Percentiles rank a stretch among this genome's conserved stretches.
phyloP scores from a whole-genome alignment of 2,329 filamentous ascomycete species.

The Colletotrichum musae region DNA sequence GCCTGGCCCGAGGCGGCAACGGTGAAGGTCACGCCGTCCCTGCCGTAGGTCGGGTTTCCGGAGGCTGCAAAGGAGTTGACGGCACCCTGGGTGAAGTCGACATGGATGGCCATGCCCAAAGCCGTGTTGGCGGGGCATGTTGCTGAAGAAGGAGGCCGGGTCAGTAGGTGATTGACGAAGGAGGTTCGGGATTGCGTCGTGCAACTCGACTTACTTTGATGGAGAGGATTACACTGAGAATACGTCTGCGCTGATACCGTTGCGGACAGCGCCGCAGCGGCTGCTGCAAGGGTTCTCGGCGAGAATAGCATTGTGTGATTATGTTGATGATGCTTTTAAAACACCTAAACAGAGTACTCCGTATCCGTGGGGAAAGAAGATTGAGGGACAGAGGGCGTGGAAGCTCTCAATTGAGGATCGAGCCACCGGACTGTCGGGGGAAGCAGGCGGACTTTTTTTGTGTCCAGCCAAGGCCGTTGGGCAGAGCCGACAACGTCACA shows the following conservation, averaged over 20 bases:
- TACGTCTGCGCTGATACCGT: slow-evolving; percentile 55
- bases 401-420: slow-evolving; percentile 25
- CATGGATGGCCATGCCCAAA: slow-evolving; percentile 83
- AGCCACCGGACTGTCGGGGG: slow-evolving; percentile 8
- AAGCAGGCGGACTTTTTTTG: too few species aligned
- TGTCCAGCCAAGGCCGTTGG: slow-evolving; percentile 16
- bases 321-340: neutral
- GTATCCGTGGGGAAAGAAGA: neutral
- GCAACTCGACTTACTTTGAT: slow-evolving; percentile 46
- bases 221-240: slow-evolving; percentile 57
- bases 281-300: slow-evolving; percentile 39
- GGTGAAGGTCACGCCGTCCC: slow-evolving; percentile 85
- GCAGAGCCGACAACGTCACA: slow-evolving; percentile 36
- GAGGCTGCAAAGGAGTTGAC: slow-evolving; percentile 84
- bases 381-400: neutral
- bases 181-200: neutral
- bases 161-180: neutral
- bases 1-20: slow-evolving; percentile 84
- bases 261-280: slow-evolving; percentile 45
- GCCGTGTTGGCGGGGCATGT: slow-evolving; percentile 84
- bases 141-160: slow-evolving; percentile 51
- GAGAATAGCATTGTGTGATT: slow-evolving; percentile 36
- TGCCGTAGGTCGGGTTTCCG: slow-evolving; percentile 80
- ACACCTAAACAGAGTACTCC: neutral
- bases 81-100: slow-evolving; percentile 85